These are phyloP conservation scores for Alternaria triticina DNA, from an alignment of 2,329 filamentous ascomycete species.

Conservation along the genomic window DNA sequence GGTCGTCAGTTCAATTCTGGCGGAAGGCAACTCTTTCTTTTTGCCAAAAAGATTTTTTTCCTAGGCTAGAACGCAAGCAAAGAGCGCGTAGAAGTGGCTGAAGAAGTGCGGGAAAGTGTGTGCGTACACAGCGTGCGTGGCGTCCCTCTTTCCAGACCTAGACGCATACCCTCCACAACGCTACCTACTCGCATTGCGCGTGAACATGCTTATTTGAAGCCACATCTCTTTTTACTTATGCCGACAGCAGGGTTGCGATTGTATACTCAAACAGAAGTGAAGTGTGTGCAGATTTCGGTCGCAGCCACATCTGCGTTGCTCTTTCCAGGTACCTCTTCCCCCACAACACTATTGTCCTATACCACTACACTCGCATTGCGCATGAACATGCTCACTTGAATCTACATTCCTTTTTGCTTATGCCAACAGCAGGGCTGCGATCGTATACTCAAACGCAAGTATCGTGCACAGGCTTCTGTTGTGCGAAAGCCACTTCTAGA, in stretches of 20 bases:
- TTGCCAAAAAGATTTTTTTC: not conserved
- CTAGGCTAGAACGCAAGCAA: not conserved
- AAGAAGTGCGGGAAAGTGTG: not conserved
- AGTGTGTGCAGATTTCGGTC: not conserved
- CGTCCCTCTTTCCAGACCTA: not conserved
- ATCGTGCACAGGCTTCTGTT: not conserved
- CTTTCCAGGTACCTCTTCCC: not conserved
- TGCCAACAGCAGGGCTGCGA: not conserved
- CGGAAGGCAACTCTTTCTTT: constrained; percentile 4
- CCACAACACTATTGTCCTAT: not conserved
- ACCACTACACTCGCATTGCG: not conserved
- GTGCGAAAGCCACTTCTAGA: not conserved
- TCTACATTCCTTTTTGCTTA: not conserved
- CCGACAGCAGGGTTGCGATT: not conserved
- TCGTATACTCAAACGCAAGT: not conserved
- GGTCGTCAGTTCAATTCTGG: constrained; percentile 19
- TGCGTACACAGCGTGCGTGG: not conserved
- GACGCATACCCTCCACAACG: not conserved
- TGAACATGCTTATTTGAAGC: not conserved
- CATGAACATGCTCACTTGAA: not conserved
- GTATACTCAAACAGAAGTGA: not conserved
- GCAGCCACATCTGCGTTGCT: not conserved
- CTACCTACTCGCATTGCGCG: not conserved
- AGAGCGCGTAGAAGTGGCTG: not conserved
- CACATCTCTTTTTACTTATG: not conserved